Base-by-base conservation (phyloP, 2,329 filamentous ascomycete genomes). In the Diaporthe vaccinii region DNA sequence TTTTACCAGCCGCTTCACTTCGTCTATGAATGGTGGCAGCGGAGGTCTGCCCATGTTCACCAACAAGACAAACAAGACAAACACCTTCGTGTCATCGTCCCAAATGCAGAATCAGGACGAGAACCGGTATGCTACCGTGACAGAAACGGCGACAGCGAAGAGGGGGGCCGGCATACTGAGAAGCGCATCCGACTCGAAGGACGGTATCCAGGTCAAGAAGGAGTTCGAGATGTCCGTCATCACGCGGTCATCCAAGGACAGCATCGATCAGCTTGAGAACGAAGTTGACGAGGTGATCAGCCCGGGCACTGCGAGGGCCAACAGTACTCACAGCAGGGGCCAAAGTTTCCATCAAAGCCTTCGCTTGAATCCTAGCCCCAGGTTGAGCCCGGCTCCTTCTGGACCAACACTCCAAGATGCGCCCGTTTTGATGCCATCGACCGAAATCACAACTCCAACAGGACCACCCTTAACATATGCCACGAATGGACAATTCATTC, bases 161-260 rank as follows among this genome's bases (percentile, higher is more conserved):
- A 65, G 39, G 49, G 68, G 59, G 31, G 49, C 6, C 12, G 46
- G 65, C 31, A 20, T 53, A 6, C 51, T 73, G 49, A 58, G 8
- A 41, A 51, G 36, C 22, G 36, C 31, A 12, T 55, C 53, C 25
- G 69, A 73, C 17, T 65, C 55, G 14, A 67, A 31, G 12, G 75
- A 73, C 17, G 69, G 69, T 2, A 76, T 76, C 10, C 36, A 58
- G 51, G 73, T 76, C 4, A 74, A 55, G 17, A 76, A 70, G n/a
- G 73, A 76, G 53, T 75, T 76, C 31, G 75, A 76, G 69, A 76
- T 76, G 75, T 75, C 75, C 20, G 22, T 76, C 39, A 70, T 76
- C 9, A 75, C 62, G n/a, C 74, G 62, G 1, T 65, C 36, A 8
- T 76, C 75, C 34, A 49, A 73, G 53, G 75, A 73, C 15, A 76